phyloP scores from a whole-genome alignment of 75 land plant species.

The Pseudotsuga menziesii region DNA sequence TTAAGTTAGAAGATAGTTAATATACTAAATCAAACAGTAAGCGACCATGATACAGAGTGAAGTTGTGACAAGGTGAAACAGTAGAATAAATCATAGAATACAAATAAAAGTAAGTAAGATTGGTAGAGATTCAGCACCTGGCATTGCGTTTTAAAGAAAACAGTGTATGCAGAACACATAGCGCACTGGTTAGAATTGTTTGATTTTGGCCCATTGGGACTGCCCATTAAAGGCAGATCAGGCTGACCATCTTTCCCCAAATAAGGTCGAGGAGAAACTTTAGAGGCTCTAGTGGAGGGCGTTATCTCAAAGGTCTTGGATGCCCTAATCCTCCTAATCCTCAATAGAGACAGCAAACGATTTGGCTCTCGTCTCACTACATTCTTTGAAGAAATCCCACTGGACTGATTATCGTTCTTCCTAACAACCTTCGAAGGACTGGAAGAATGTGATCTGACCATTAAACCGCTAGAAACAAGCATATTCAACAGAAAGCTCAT shows the following conservation, averaged over 20 bases:
- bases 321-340: conserved; percentile 5
- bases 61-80: too few relatives aligned
- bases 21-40: too few relatives aligned
- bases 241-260: neutral
- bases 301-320: neutral
- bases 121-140: neutral
- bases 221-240: neutral
- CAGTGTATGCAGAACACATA: neutral
- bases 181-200: neutral
- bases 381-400: too few relatives aligned
- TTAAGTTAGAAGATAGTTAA: too few relatives aligned
- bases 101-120: too few relatives aligned
- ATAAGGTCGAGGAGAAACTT: conserved; percentile 8
- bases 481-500: neutral
- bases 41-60: too few relatives aligned
- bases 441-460: neutral
- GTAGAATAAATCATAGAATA: too few relatives aligned
- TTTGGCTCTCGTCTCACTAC: too few relatives aligned
- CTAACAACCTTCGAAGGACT: too few relatives aligned
- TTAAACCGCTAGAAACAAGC: neutral
- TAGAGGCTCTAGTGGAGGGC: neutral
- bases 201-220: neutral
- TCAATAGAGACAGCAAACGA: neutral
- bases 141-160: conserved; percentile 2
- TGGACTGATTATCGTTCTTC: too few relatives aligned